These are phyloP conservation scores for Anthracocystis walkeri DNA, from an alignment of 1,284 basidiomycete species.

Conservation along the genomic window DNA sequence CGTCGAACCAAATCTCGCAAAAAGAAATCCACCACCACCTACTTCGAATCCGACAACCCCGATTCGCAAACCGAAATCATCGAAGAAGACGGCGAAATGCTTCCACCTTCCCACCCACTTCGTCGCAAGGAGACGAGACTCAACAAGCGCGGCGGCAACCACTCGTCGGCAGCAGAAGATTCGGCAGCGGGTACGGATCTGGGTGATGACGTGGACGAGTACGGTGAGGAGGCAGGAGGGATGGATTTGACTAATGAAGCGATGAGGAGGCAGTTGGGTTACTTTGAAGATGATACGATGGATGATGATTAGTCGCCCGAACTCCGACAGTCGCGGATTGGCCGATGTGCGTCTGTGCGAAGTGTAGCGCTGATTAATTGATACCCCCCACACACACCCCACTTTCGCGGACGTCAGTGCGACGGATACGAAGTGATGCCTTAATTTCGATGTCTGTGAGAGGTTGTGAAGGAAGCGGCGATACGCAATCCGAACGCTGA, in stretches of 20 bases:
- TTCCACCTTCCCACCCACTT: slow-evolving; percentile 47
- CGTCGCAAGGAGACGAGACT: slow-evolving; percentile 32
- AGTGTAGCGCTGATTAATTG: slow-evolving; percentile 5
- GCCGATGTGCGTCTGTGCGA: background rate
- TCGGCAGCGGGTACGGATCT: slow-evolving; percentile 39
- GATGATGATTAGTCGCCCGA: slow-evolving; percentile 26
- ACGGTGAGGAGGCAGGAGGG: slow-evolving; percentile 23
- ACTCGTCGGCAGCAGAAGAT: slow-evolving; percentile 34
- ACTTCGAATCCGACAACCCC: slow-evolving; percentile 41
- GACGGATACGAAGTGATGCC: no score
- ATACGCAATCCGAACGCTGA: no score
- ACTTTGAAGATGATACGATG: slow-evolving; percentile 30
- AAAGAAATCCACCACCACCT: slow-evolving; percentile 20
- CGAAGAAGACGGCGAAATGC: slow-evolving; percentile 43
- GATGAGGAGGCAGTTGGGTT: slow-evolving; percentile 41
- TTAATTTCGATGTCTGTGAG: no score
- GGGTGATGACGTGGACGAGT: slow-evolving; percentile 43
- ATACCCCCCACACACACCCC: slow-evolving; percentile 7
- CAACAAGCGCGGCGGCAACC: slow-evolving; percentile 33
- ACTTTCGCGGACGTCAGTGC: no score
- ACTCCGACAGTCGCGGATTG: background rate
- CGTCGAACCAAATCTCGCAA: slow-evolving; percentile 11
- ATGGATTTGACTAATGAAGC: slow-evolving; percentile 15
- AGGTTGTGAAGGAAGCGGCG: no score
- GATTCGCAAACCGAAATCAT: slow-evolving; percentile 36